Evolutionary conservation across 2,329 filamentous ascomycete species (phyloP).

Genomic region (Rutstroemia sp.): DNA sequence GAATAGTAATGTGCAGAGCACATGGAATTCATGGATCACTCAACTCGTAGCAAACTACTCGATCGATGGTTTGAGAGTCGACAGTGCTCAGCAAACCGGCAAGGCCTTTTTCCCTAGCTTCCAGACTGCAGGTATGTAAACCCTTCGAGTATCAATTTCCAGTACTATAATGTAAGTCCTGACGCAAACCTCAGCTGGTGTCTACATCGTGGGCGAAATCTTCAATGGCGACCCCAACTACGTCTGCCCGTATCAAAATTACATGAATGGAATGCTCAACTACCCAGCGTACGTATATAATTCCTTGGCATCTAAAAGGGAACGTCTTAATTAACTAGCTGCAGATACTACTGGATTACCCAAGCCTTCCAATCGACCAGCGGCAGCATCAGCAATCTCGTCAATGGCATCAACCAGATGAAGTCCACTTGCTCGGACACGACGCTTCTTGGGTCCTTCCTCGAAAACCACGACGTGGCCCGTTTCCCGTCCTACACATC

Average conservation of each 20-base stretch:
- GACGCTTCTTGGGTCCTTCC: conserved; percentile 34
- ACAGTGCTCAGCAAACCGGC: conserved; percentile 40
- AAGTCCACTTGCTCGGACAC: conserved; percentile 29
- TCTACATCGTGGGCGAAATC: conserved; percentile 56
- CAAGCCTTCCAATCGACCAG: conserved; percentile 23
- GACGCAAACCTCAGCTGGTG: conserved; percentile 36
- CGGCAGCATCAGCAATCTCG: conserved; percentile 25
- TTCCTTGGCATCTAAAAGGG: too few relatives aligned
- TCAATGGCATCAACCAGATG: conserved; percentile 24
- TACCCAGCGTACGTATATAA: conserved; percentile 36
- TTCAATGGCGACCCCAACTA: conserved; percentile 45
- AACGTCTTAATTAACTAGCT: background rate
- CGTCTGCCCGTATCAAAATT: conserved; percentile 45
- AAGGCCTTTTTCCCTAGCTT: conserved; percentile 50
- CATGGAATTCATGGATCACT: conserved; percentile 23
- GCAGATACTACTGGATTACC: conserved; percentile 29
- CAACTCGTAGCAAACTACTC: conserved; percentile 27
- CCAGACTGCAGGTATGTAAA: conserved; percentile 30
- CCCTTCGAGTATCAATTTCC: conserved; percentile 22
- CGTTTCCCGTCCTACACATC: conserved; percentile 21
- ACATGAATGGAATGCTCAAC: conserved; percentile 53
- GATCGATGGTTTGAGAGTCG: conserved; percentile 44
- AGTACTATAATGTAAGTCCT: background rate
- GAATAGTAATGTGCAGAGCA: conserved; percentile 17
- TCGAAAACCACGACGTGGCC: conserved; percentile 30